These are phyloP conservation scores for Colletotrichum trifolii DNA, from an alignment of 2,329 filamentous ascomycete species.

Conservation along the genomic window DNA sequence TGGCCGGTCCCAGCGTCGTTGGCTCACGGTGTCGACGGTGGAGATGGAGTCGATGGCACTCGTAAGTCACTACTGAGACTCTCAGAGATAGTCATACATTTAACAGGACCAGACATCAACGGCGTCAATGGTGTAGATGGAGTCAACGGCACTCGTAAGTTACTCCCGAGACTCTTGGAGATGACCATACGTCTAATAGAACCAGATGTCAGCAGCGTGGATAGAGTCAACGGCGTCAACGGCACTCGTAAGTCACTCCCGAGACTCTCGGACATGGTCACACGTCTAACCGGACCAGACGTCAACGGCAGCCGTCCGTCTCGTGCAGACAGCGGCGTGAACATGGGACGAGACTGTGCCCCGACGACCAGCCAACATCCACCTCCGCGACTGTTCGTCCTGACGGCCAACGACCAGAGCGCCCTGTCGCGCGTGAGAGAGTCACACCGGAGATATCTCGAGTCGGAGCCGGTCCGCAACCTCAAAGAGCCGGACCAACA, in stretches of 20 bases:
- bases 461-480: conserved; percentile 15
- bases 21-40: no score
- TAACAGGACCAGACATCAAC: neutral
- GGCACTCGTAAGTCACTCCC: neutral
- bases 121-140: neutral
- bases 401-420: conserved; percentile 54
- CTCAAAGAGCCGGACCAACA: neutral
- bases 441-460: conserved; percentile 41
- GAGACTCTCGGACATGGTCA: neutral
- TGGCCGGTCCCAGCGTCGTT: no score
- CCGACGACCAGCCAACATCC: neutral
- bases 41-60: neutral
- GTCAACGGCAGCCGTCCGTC: conserved; percentile 3
- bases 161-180: neutral
- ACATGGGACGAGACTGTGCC: conserved; percentile 3
- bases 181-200: neutral
- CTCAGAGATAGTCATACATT: neutral
- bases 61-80: neutral
- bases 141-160: neutral
- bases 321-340: conserved; percentile 25
- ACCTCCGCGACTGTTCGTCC: conserved; percentile 54
- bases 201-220: no score
- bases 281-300: conserved; percentile 5
- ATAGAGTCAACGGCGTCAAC: neutral
- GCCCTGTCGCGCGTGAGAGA: conserved; percentile 50